Percentiles rank a stretch among this genome's conserved stretches.
Evolutionary conservation across 257 asterid species (phyloP).

Genomic region (Mitragyna speciosa): DNA sequence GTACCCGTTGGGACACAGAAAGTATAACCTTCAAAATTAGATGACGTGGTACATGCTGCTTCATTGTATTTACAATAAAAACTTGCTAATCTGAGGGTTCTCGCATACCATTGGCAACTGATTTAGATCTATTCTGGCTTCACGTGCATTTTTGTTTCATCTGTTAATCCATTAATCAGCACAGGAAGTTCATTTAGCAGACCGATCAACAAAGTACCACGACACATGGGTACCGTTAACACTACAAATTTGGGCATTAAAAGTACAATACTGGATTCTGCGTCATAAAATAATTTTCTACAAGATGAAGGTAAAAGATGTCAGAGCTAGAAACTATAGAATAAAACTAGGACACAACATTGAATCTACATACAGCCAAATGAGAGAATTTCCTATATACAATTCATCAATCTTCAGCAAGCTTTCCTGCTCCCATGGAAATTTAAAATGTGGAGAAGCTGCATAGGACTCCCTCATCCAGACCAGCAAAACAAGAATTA

Average conservation of each 20-base stretch:
- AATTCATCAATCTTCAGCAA: slow-evolving; percentile 8
- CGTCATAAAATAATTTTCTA: not conserved
- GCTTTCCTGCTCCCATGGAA: not conserved
- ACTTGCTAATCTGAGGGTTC: too few relatives aligned
- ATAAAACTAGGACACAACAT: not conserved
- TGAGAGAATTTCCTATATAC: slow-evolving; percentile 8
- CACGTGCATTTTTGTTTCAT: not conserved
- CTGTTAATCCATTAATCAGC: not conserved
- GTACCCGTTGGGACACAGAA: not conserved
- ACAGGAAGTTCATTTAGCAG: not conserved
- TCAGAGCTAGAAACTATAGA: not conserved
- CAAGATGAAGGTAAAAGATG: slow-evolving; percentile 2
- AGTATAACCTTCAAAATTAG: too few relatives aligned
- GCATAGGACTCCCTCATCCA: not conserved
- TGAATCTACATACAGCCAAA: not conserved
- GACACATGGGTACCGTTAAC: not conserved
- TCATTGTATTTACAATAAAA: too few relatives aligned
- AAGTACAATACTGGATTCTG: not conserved
- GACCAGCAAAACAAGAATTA: slow-evolving; percentile 2
- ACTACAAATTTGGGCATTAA: not conserved
- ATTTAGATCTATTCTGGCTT: not conserved
- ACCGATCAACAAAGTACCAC: too few relatives aligned
- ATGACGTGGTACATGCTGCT: too few relatives aligned
- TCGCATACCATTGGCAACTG: not conserved
- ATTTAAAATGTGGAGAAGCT: not conserved